Evolutionary conservation across 352 stramenopile genomes (phyloP), one percentile per base, ranked within the genome.

Genomic region (Phytophthora sojae): DNA sequence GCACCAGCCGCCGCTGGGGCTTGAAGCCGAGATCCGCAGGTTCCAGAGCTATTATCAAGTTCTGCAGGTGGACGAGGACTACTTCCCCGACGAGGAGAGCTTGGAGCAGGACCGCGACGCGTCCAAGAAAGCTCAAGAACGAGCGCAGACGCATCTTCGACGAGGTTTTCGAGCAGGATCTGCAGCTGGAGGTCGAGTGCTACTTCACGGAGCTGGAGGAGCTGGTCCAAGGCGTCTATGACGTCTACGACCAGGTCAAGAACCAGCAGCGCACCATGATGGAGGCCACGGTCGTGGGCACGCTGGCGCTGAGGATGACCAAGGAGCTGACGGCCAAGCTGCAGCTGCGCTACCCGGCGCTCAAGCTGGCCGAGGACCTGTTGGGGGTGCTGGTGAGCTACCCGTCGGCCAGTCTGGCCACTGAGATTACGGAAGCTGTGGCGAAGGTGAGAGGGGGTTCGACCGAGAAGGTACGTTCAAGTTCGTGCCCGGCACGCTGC

Each of bases 31-130:
- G 25, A 59, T 42, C 15, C n/a, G 14, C 1, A 44, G 30, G 17
- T 75, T 69, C n/a, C 26, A 47, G 21, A 78, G 67, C 42, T 78
- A 78, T 42, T 78, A 78, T 15, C 2, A 58, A 21, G 60, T 59
- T 3, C 19, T 66, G 25, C 21, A 60, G 49, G 8, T n/a, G 23
- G 60, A 67, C 5, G 60, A 67, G 14, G 60, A 67, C 50, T 67
- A 53, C 51, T 62, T 62, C 56, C 39, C 37, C 8, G 55, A 52
- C 30, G 55, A 61, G 30, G 35, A 61, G 26, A 53, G 23, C 4
- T 50, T 68, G 6, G 52, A 29, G 37, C 19, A 12, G 11, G 55
- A 52, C 52, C 37, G 7, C 4, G 51, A 14, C 0, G 25, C 26
- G 5, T 17, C 52, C 26, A 58, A 42, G 52, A 44, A n/a, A 45